Evolutionary conservation across 805 yeast genomes (phyloP).

Genomic region (Pichia cephalocereana): DNA sequence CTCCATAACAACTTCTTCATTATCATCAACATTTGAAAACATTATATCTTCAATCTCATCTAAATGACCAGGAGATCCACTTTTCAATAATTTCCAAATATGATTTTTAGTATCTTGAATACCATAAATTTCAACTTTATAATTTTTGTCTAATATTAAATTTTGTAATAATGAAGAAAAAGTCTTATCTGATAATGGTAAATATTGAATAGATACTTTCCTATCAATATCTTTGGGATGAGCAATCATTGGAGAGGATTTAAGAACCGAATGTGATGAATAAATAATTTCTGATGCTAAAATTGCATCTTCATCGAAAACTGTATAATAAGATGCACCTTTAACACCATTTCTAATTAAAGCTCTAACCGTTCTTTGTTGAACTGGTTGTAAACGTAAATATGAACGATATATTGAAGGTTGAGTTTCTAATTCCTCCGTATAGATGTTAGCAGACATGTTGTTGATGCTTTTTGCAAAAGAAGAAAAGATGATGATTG

Average conservation of each 20-base stretch:
- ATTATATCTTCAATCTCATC: constrained; percentile 69
- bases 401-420: constrained; percentile 20
- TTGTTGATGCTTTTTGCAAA: neutral
- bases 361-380: constrained; percentile 50
- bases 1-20: neutral
- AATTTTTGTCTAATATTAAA: constrained; percentile 61
- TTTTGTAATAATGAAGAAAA: constrained; percentile 54
- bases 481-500: neutral
- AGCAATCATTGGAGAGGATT: constrained; percentile 24
- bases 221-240: constrained; percentile 35
- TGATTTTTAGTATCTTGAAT: constrained; percentile 28
- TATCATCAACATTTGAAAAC: neutral
- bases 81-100: constrained; percentile 48
- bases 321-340: constrained; percentile 65
- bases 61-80: constrained; percentile 88
- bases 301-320: constrained; percentile 65
- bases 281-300: constrained; percentile 77
- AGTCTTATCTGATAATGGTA: constrained; percentile 71
- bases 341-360: constrained; percentile 44
- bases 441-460: constrained; percentile 7
- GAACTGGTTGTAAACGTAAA: constrained; percentile 39
- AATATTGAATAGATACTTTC: constrained; percentile 37
- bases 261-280: constrained; percentile 75
- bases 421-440: constrained; percentile 7
- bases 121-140: constrained; percentile 67